phyloP scores from a whole-genome alignment of 2,329 filamentous ascomycete species.

The Colletotrichum sp. region DNA sequence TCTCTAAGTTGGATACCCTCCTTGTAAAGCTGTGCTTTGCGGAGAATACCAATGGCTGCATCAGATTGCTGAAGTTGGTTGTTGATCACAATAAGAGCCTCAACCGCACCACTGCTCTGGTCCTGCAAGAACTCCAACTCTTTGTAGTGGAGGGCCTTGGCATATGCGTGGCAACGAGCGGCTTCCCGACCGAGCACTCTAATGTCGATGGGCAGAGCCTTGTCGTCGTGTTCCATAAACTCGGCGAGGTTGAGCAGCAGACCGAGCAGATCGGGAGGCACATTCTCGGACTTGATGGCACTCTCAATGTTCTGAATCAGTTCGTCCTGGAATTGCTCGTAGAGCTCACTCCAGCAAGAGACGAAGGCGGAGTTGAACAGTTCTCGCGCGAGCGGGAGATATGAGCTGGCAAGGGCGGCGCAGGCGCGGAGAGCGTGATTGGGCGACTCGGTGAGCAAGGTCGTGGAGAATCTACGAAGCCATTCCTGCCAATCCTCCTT shows the following conservation, averaged over 20 bases:
- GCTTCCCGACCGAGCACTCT: constrained; percentile 92
- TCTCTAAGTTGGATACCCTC: constrained; percentile 94
- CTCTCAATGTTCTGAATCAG: constrained; percentile 95
- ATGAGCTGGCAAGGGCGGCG: constrained; percentile 87
- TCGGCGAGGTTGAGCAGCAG: constrained; percentile 95
- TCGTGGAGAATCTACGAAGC: constrained; percentile 96
- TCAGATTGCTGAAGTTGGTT: constrained; percentile 99
- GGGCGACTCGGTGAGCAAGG: constrained; percentile 91
- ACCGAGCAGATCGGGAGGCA: constrained; percentile 93
- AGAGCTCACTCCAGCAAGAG: constrained; percentile 97
- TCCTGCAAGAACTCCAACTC: constrained; percentile 98
- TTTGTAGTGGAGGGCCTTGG: constrained; percentile 98
- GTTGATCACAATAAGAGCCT: constrained; percentile 98
- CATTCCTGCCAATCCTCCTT: constrained; percentile 99
- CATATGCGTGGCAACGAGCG: constrained; percentile 95
- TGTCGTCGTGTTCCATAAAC: constrained; percentile 99
- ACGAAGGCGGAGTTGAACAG: constrained; percentile 99
- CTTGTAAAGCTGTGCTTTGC: constrained; percentile 93
- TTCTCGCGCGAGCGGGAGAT: constrained; percentile 88
- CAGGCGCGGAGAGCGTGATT: constrained; percentile 95
- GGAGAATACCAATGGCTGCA: constrained; percentile 95
- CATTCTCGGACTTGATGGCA: constrained; percentile 92
- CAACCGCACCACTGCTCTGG: constrained; percentile 92
- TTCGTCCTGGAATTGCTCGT: constrained; percentile 96
- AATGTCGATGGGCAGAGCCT: constrained; percentile 96